Conservation (phyloP, 345 rosid species). For the Tarenaya hassleriana region DNA sequence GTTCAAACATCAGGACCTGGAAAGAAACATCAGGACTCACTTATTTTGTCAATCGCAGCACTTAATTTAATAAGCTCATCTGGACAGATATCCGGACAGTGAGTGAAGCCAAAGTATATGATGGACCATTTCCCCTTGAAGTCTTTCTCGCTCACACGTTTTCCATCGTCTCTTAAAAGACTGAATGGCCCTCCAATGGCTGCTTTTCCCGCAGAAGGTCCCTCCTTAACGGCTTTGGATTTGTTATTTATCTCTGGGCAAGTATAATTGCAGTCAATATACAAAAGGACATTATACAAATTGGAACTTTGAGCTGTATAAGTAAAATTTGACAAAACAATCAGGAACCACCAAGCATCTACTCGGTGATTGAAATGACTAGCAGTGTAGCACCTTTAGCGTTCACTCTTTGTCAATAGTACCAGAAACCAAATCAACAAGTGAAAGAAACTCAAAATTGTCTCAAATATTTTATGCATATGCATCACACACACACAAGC, state of each 20-base stretch:
- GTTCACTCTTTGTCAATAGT: constrained; percentile 1
- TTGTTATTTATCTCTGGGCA: constrained; percentile 59
- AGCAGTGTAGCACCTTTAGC: constrained; percentile 1
- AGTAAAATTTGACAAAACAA: not conserved
- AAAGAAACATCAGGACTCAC: constrained; percentile 41
- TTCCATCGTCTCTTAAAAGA: constrained; percentile 80
- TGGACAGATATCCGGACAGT: constrained; percentile 98
- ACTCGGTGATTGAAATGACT: constrained; percentile 12
- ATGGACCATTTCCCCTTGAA: constrained; percentile 84
- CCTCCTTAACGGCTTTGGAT: constrained; percentile 76
- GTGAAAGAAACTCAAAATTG: not conserved
- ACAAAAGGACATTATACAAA: not conserved
- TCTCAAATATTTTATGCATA: constrained; percentile 3
- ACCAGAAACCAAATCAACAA: constrained; percentile 1
- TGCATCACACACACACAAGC: not conserved
- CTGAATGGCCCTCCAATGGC: constrained; percentile 93
- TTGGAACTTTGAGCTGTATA: too few relatives aligned
- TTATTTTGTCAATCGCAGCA: constrained; percentile 78
- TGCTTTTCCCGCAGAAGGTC: constrained; percentile 91
- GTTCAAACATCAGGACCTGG: not conserved
- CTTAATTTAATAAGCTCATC: constrained; percentile 84
- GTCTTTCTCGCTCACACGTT: constrained; percentile 68
- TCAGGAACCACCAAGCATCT: constrained; percentile 5
- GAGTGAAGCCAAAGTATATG: constrained; percentile 94
- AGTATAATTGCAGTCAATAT: constrained; percentile 19